A percentile compares a stretch with the other conserved stretches of the same genome.
Evolutionary conservation across 495 filamentous ascomycete species (phyloP).

Genomic region (Talaromyces ruber): DNA sequence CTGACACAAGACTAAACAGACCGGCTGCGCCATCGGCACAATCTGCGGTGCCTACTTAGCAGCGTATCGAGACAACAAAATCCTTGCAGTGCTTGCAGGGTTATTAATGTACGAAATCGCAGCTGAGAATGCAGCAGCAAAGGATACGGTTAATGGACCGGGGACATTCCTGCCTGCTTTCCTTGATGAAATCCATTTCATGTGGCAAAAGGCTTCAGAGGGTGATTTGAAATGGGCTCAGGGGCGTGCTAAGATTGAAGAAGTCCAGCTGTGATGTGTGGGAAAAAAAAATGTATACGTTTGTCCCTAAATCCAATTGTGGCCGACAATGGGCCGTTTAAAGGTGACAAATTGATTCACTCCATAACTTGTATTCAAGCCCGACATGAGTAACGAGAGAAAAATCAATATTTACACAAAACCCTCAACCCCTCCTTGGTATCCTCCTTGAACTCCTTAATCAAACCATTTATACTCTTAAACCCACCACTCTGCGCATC

Average conservation of each 20-base stretch:
- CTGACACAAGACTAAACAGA: constrained; percentile 23
- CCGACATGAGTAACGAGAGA: neutral
- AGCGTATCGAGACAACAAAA: constrained; percentile 46
- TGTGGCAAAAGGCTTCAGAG: constrained; percentile 36
- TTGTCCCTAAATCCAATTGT: neutral
- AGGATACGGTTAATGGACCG: constrained; percentile 62
- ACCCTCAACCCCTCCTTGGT: constrained; percentile 58
- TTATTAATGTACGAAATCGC: constrained; percentile 79
- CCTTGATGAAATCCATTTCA: constrained; percentile 59
- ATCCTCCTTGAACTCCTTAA: constrained; percentile 64
- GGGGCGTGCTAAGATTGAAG: constrained; percentile 44
- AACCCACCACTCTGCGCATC: constrained; percentile 71
- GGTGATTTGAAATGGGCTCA: constrained; percentile 45
- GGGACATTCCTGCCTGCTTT: constrained; percentile 86
- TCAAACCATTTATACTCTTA: constrained; percentile 57
- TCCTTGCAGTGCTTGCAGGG: constrained; percentile 62
- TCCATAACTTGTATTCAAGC: neutral
- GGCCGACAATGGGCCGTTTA: neutral
- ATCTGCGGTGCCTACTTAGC: constrained; percentile 68
- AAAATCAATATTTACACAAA: constrained; percentile 41
- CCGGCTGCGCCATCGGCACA: constrained; percentile 79
- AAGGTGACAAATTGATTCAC: neutral
- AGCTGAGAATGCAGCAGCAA: constrained; percentile 61
- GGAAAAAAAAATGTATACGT: neutral
- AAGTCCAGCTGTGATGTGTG: constrained; percentile 22